A percentile compares a stretch with the other conserved stretches of the same genome.
phyloP scores from a whole-genome alignment of 176 grass and related monocot species.

The Neostapfia colusana region DNA sequence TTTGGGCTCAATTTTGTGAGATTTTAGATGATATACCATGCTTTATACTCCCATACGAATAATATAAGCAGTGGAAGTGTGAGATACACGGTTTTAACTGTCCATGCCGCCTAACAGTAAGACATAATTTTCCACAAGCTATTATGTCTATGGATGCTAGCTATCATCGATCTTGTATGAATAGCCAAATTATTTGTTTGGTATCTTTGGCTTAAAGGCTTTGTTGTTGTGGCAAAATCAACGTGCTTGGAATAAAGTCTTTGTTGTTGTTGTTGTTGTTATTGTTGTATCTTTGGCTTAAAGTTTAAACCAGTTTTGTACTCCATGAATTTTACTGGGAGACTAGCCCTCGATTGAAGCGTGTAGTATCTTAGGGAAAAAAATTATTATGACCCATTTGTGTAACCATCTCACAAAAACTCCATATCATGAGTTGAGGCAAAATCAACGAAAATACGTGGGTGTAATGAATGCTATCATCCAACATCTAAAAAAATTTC shows the following conservation, averaged over 20 bases:
- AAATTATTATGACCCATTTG: not conserved
- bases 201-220: too few relatives aligned
- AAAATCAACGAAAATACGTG: not conserved
- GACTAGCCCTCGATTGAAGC: not conserved
- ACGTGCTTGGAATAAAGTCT: too few relatives aligned
- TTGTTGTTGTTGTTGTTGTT: too few relatives aligned
- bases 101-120: not conserved
- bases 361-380: not conserved
- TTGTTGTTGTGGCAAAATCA: too few relatives aligned
- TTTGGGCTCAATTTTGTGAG: too few relatives aligned
- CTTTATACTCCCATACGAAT: too few relatives aligned
- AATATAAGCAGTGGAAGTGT: not conserved
- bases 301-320: not conserved
- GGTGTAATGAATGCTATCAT: not conserved
- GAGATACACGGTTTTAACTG: not conserved
- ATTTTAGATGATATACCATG: too few relatives aligned
- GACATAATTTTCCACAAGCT: not conserved
- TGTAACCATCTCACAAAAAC: not conserved
- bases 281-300: too few relatives aligned
- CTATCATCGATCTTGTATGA: conserved; percentile 4
- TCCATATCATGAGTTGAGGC: not conserved
- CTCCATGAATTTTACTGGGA: not conserved
- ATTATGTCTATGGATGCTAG: not conserved
- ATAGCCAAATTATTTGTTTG: conserved; percentile 15
- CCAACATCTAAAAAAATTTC: not conserved